phyloP scores from a whole-genome alignment of 345 rosid genomes.

The Barbarea vulgaris region DNA sequence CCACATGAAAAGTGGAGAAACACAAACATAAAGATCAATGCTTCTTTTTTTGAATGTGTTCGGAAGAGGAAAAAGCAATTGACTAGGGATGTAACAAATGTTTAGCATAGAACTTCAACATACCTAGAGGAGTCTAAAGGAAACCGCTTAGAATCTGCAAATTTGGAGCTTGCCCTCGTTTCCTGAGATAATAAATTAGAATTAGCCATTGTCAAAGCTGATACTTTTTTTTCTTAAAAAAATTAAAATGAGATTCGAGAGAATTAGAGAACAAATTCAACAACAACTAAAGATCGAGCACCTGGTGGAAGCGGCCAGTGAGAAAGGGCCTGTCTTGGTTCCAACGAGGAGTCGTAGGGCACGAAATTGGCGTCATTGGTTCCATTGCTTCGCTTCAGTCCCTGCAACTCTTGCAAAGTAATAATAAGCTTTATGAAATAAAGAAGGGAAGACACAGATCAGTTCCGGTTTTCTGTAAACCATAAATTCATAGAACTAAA shows the following conservation, averaged over 20 bases:
- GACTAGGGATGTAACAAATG: background rate
- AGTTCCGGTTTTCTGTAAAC: constrained; percentile 23
- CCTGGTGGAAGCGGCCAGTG: constrained; percentile 91
- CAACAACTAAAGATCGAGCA: constrained; percentile 18
- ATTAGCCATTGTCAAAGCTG: background rate
- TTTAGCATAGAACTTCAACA: background rate
- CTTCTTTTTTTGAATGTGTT: background rate
- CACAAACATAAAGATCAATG: constrained; percentile 11
- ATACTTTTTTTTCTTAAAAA: background rate
- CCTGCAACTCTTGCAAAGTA: constrained; percentile 17
- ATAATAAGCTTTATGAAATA: background rate
- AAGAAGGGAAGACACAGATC: background rate
- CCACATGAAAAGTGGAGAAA: background rate
- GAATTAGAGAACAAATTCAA: background rate
- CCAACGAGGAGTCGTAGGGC: constrained; percentile 91
- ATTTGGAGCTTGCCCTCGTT: constrained; percentile 57
- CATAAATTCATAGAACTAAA: background rate
- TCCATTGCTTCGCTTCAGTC: constrained; percentile 43
- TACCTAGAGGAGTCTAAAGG: constrained; percentile 56
- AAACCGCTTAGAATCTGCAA: constrained; percentile 53
- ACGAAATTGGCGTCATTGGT: constrained; percentile 43
- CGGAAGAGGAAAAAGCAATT: background rate
- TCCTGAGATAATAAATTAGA: constrained; percentile 48
- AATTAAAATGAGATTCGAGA: background rate
- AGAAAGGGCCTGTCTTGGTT: constrained; percentile 88